Evolutionary conservation across 2,329 filamentous ascomycete species (phyloP).

Genomic region (Celoporthe dispersa): DNA sequence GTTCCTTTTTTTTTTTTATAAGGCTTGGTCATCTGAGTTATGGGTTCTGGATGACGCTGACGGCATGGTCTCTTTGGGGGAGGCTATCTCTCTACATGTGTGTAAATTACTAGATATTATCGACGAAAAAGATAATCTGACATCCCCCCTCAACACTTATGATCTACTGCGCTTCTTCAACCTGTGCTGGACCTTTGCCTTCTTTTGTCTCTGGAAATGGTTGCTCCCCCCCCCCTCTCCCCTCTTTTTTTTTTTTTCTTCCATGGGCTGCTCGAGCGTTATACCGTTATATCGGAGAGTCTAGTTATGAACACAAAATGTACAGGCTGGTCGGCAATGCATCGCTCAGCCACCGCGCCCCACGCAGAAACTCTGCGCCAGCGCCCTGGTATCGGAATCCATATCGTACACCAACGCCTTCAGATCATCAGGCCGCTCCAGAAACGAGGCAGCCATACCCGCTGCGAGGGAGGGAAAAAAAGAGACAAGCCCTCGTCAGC

Average conservation of each 20-base stretch:
- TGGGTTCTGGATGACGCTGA: slow-evolving; percentile 51
- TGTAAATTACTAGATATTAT: slow-evolving; percentile 41
- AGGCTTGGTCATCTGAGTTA: slow-evolving; percentile 43
- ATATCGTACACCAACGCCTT: slow-evolving; percentile 36
- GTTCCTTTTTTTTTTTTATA: slow-evolving; percentile 13
- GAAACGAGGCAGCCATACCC: slow-evolving; percentile 42
- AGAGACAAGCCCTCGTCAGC: neutral
- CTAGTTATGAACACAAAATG: neutral
- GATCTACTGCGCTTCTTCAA: neutral
- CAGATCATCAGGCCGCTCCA: slow-evolving; percentile 40
- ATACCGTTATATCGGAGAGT: neutral
- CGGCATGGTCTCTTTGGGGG: slow-evolving; percentile 45
- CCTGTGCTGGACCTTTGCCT: neutral
- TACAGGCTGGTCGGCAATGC: neutral
- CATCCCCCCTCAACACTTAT: slow-evolving; percentile 57
- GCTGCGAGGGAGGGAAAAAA: slow-evolving; percentile 31
- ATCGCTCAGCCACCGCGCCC: neutral
- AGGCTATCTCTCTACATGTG: slow-evolving; percentile 48
- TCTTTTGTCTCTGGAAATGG: neutral
- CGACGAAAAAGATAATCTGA: slow-evolving; percentile 55
- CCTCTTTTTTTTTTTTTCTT: neutral
- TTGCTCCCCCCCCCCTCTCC: no score
- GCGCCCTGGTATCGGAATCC: slow-evolving; percentile 34
- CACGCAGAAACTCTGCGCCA: slow-evolving; percentile 38
- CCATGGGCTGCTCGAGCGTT: neutral